Evolutionary conservation across 2,329 filamentous ascomycete genomes (phyloP).

Genomic region (Scedosporium apiospermum): DNA sequence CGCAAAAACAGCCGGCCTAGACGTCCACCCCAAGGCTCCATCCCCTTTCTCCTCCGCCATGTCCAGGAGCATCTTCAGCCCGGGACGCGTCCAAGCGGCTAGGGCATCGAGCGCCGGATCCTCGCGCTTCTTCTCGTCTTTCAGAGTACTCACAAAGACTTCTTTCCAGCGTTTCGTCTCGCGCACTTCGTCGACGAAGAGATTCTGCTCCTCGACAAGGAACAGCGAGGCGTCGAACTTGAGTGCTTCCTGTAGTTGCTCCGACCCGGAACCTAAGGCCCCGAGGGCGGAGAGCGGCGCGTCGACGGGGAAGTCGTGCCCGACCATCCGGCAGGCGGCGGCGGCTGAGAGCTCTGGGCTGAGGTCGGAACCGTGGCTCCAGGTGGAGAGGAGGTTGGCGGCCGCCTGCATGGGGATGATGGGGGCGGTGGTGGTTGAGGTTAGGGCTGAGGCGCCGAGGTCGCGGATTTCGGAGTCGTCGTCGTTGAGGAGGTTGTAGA

Average conservation of each 20-base stretch:
- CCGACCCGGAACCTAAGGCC: neutral
- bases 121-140: conserved; percentile 10
- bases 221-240: conserved; percentile 63
- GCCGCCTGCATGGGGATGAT: conserved; percentile 40
- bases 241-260: conserved; percentile 35
- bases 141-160: conserved; percentile 27
- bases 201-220: conserved; percentile 81
- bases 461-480: conserved; percentile 85
- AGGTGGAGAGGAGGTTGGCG: conserved; percentile 26
- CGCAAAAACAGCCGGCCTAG: conserved; percentile 57
- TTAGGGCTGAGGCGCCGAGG: conserved; percentile 43
- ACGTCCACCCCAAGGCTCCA: conserved; percentile 64
- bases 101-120: conserved; percentile 18
- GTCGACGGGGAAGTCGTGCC: conserved; percentile 10
- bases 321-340: conserved; percentile 32
- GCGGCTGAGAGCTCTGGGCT: conserved; percentile 26
- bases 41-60: conserved; percentile 30
- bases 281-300: neutral
- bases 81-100: conserved; percentile 38
- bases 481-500: conserved; percentile 74
- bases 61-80: conserved; percentile 26
- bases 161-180: conserved; percentile 62
- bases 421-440: conserved; percentile 32
- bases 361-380: conserved; percentile 23
- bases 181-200: conserved; percentile 77